Conservation (phyloP, 73 alveolate genomes). For the Tetrahymena malaccensis region DNA sequence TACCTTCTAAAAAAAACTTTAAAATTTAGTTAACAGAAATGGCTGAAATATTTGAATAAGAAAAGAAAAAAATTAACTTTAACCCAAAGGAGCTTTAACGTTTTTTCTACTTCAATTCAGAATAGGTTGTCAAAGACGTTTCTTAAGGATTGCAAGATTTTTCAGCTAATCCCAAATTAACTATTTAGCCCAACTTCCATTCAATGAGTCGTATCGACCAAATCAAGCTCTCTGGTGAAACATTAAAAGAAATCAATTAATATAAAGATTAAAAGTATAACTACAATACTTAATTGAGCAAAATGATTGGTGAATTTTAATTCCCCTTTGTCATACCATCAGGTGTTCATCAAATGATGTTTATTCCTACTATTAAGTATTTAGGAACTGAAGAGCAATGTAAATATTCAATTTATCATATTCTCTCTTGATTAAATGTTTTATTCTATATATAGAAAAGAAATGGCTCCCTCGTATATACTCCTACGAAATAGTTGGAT, state of each 20-base stretch:
- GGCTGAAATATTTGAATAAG: neutral
- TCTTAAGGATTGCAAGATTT: neutral
- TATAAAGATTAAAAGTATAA: neutral
- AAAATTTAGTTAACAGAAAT: neutral
- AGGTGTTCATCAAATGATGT: conserved; percentile 41
- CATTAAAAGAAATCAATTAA: neutral
- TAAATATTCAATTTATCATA: neutral
- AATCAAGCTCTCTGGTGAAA: neutral
- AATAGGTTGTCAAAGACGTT: neutral
- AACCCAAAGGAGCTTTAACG: neutral
- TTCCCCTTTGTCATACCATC: conserved; percentile 6
- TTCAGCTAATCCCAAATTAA: neutral
- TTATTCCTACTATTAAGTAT: conserved; percentile 41
- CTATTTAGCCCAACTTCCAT: neutral
- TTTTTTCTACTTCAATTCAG: neutral
- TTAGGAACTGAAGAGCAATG: conserved; percentile 60
- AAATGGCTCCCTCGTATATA: conserved; percentile 45
- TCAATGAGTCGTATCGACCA: neutral
- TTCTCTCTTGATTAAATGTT: neutral
- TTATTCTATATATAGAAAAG: neutral
- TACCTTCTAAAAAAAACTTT: neutral
- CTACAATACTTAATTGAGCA: neutral
- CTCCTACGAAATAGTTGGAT: conserved; percentile 54
- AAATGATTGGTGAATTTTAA: neutral
- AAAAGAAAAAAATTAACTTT: neutral